Evolutionary conservation across 2,329 filamentous ascomycete genomes (phyloP).

Genomic region (Ophiocordyceps camponoti-saundersi): DNA sequence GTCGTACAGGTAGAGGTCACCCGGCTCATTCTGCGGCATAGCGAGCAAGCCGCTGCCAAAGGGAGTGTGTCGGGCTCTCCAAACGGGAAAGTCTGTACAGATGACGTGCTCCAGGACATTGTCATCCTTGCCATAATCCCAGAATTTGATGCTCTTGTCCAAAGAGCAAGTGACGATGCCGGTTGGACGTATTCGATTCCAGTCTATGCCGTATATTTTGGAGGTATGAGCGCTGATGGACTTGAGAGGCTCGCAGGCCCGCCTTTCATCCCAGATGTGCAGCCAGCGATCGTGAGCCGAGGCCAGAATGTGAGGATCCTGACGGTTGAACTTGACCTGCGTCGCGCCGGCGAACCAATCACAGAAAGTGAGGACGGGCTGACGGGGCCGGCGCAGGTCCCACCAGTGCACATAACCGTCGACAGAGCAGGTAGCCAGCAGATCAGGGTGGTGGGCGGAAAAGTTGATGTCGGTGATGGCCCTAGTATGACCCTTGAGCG

Average conservation of each 20-base stretch:
- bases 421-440: slow-evolving; percentile 78
- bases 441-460: slow-evolving; percentile 78
- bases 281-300: slow-evolving; percentile 81
- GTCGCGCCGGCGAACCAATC: slow-evolving; percentile 91
- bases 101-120: slow-evolving; percentile 62
- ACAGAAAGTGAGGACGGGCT: slow-evolving; percentile 65
- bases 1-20: slow-evolving; percentile 73
- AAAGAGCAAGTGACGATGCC: slow-evolving; percentile 76
- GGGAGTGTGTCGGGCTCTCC: slow-evolving; percentile 79
- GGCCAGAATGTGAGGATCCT: slow-evolving; percentile 71
- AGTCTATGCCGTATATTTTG: slow-evolving; percentile 91
- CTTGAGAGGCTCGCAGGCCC: slow-evolving; percentile 58
- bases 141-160: slow-evolving; percentile 85
- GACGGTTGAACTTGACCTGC: slow-evolving; percentile 87
- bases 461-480: slow-evolving; percentile 96
- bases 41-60: slow-evolving; percentile 75
- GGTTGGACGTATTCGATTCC: slow-evolving; percentile 62
- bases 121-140: slow-evolving; percentile 54
- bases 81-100: slow-evolving; percentile 69
- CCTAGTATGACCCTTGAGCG: slow-evolving; percentile 64
- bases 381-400: slow-evolving; percentile 61
- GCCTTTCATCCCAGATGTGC: slow-evolving; percentile 79
- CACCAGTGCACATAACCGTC: slow-evolving; percentile 89
- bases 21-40: slow-evolving; percentile 83
- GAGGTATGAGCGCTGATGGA: slow-evolving; percentile 80